phyloP scores from a whole-genome alignment of 805 yeast genomes.

The Nakazawaea populi region DNA sequence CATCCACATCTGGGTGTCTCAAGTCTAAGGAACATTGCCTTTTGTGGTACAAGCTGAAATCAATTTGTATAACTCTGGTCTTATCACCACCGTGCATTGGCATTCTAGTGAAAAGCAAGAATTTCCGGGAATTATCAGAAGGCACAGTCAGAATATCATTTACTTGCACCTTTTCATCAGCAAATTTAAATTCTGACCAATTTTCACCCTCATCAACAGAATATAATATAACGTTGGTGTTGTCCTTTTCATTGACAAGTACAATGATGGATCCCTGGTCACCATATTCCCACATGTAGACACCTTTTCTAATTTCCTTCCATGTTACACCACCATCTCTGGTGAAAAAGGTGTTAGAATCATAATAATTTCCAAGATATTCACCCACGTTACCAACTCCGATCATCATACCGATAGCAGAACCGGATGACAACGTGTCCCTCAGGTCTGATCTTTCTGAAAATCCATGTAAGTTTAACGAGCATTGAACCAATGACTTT shows the following conservation, averaged over 20 bases:
- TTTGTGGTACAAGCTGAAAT: constrained; percentile 43
- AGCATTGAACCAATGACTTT: constrained; percentile 52
- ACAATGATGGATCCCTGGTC: constrained; percentile 85
- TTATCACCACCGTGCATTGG: constrained; percentile 40
- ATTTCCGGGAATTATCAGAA: constrained; percentile 73
- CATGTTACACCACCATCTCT: constrained; percentile 85
- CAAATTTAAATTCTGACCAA: constrained; percentile 64
- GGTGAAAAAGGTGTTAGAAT: constrained; percentile 55
- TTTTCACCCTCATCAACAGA: constrained; percentile 73
- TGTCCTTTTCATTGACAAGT: constrained; percentile 53
- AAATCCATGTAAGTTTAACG: constrained; percentile 80
- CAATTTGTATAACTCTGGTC: constrained; percentile 49
- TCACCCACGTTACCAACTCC: constrained; percentile 87
- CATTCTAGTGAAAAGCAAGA: constrained; percentile 54
- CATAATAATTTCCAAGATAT: constrained; percentile 38
- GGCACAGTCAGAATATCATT: constrained; percentile 82
- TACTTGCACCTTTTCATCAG: constrained; percentile 52
- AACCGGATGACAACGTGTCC: constrained; percentile 77
- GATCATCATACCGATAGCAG: constrained; percentile 80
- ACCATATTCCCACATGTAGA: constrained; percentile 88
- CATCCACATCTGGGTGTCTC: constrained; percentile 38
- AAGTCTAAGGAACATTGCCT: constrained; percentile 46
- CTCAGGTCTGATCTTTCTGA: constrained; percentile 77
- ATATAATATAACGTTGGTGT: constrained; percentile 55
- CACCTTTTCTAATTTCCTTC: constrained; percentile 69